These are phyloP conservation scores for Salix brachista DNA, from an alignment of 345 rosid species.

Conservation along the genomic window DNA sequence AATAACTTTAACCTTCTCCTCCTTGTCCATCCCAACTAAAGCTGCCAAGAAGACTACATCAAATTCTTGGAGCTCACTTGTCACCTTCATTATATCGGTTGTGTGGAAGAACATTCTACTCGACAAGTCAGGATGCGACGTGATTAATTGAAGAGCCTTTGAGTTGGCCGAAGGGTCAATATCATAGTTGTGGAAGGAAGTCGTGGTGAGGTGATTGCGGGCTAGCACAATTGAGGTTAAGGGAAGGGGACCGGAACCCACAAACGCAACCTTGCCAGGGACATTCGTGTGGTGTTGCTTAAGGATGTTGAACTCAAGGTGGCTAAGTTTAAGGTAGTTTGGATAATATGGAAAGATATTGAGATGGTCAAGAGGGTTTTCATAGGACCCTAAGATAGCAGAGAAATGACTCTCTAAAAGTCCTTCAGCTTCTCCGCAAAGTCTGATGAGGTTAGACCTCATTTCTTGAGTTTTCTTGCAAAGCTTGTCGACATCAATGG, in stretches of 20 bases:
- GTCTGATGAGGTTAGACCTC: constrained; percentile 64
- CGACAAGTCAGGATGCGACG: constrained; percentile 63
- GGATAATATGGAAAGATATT: constrained; percentile 65
- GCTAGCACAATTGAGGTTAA: constrained; percentile 77
- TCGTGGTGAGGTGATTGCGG: constrained; percentile 44
- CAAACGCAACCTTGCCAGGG: constrained; percentile 63
- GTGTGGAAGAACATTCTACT: constrained; percentile 67
- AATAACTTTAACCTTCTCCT: constrained; percentile 50
- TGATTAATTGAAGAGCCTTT: constrained; percentile 45
- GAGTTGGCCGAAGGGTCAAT: constrained; percentile 61
- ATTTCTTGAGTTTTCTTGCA: constrained; percentile 49
- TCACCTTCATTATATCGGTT: constrained; percentile 49
- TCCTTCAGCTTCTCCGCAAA: constrained; percentile 79
- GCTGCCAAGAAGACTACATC: constrained; percentile 96
- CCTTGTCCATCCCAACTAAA: constrained; percentile 82
- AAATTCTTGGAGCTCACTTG: constrained; percentile 42
- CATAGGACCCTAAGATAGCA: constrained; percentile 47
- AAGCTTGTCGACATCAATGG: constrained; percentile 66
- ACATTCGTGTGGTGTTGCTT: constrained; percentile 31
- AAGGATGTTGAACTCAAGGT: constrained; percentile 62
- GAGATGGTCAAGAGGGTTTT: constrained; percentile 71
- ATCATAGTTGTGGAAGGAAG: constrained; percentile 76
- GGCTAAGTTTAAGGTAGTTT: constrained; percentile 78
- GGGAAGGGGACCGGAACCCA: constrained; percentile 93
- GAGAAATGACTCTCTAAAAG: constrained; percentile 66